Evolutionary conservation across 345 rosid genomes (phyloP).

Genomic region (Eucalyptus sp.): DNA sequence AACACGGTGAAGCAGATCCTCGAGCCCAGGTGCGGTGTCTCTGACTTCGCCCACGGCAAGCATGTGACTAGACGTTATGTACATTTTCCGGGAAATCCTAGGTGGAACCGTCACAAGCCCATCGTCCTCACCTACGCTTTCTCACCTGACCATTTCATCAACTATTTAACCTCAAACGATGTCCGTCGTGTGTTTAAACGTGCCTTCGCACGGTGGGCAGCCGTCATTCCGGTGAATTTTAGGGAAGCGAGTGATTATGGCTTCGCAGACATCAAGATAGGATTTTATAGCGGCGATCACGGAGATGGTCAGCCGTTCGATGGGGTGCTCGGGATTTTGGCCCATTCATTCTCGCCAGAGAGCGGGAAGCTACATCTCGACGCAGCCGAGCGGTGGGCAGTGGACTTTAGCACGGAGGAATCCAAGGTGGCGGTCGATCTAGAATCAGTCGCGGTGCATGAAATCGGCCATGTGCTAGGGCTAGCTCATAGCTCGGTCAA

Average conservation of each 20-base stretch:
- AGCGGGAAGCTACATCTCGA: slow-evolving; percentile 73
- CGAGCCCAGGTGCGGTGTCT: slow-evolving; percentile 51
- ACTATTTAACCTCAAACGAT: slow-evolving; percentile 16
- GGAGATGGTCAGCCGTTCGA: slow-evolving; percentile 90
- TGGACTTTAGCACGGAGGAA: slow-evolving; percentile 43
- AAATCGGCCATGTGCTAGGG: slow-evolving; percentile 80
- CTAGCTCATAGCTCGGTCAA: slow-evolving; percentile 46
- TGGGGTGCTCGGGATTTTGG: slow-evolving; percentile 70
- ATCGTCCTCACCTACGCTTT: slow-evolving; percentile 55
- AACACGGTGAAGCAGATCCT: slow-evolving; percentile 25
- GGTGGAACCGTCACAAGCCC: slow-evolving; percentile 46
- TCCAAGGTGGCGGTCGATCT: slow-evolving; percentile 65
- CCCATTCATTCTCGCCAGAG: slow-evolving; percentile 80
- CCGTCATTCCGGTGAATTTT: slow-evolving; percentile 64
- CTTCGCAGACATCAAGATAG: slow-evolving; percentile 63
- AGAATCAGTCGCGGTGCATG: slow-evolving; percentile 82
- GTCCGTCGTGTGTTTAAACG: slow-evolving; percentile 29
- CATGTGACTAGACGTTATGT: slow-evolving; percentile 22
- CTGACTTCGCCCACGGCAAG: slow-evolving; percentile 13
- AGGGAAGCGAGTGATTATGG: slow-evolving; percentile 39
- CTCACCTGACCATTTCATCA: slow-evolving; percentile 41
- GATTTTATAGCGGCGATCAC: slow-evolving; percentile 73
- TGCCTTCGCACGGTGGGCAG: slow-evolving; percentile 59
- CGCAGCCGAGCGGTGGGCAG: slow-evolving; percentile 75
- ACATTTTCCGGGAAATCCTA: slow-evolving; percentile 53